phyloP scores from a whole-genome alignment of 192 early-diverging fungal species.

The Glomus cerebriforme region DNA sequence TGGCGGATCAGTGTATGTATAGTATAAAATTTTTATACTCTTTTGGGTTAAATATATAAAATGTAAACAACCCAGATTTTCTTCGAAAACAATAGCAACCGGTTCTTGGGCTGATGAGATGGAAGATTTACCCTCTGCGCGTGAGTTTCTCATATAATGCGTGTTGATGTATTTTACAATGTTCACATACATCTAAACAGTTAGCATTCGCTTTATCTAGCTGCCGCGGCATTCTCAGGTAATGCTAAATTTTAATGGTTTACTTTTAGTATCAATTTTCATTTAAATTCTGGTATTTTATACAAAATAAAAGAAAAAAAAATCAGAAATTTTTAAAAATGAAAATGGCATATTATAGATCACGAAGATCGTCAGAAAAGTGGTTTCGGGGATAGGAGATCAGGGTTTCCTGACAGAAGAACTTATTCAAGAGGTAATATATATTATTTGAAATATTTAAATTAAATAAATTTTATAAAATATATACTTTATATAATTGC shows the following conservation, averaged over 20 bases:
- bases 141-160: slow-evolving; percentile 45
- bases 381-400: slow-evolving; percentile 15
- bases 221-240: slow-evolving; percentile 28
- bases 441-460: neutral
- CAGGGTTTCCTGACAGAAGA: neutral
- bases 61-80: neutral
- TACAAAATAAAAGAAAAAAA: neutral
- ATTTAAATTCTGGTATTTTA: neutral
- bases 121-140: slow-evolving; percentile 83
- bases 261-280: neutral
- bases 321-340: neutral
- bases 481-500: neutral
- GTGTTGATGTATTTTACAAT: slow-evolving; percentile 23
- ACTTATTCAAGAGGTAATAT: slow-evolving; percentile 19
- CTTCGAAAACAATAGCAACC: slow-evolving; percentile 40
- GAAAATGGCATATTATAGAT: neutral
- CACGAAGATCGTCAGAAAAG: neutral
- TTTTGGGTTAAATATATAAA: neutral
- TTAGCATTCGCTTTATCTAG: slow-evolving; percentile 21
- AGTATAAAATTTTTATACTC: neutral
- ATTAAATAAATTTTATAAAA: neutral
- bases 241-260: neutral
- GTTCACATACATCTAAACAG: slow-evolving; percentile 19
- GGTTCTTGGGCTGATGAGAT: slow-evolving; percentile 95
- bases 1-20: slow-evolving; percentile 64